Conservation (phyloP, 306 rosid species). For the Clitoria ternatea region DNA sequence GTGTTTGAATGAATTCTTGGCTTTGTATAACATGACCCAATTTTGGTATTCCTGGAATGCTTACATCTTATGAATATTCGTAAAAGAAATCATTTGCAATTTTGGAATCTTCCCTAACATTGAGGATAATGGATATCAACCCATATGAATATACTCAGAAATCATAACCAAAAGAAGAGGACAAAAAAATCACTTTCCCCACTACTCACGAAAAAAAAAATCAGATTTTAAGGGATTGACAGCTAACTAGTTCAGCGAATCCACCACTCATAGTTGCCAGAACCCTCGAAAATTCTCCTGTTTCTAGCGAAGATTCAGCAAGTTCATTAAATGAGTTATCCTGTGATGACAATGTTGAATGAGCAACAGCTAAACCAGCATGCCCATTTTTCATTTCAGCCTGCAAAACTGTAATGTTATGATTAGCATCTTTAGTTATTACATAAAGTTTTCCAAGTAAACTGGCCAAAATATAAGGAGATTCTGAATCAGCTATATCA, state of each 20-base stretch:
- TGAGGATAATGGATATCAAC: neutral
- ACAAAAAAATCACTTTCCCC: no score
- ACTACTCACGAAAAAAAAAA: neutral
- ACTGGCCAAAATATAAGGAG: constrained; percentile 49
- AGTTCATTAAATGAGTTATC: constrained; percentile 23
- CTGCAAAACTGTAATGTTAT: constrained; percentile 40
- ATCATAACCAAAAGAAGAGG: neutral
- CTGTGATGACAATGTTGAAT: neutral
- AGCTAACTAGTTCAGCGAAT: constrained; percentile 29
- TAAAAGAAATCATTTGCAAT: constrained; percentile 5
- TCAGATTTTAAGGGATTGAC: constrained; percentile 36
- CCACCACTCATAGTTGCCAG: constrained; percentile 16
- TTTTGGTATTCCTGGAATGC: neutral
- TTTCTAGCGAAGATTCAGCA: constrained; percentile 22
- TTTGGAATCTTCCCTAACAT: neutral
- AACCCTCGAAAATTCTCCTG: constrained; percentile 19
- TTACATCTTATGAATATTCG: neutral
- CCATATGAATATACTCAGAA: neutral
- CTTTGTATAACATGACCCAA: neutral
- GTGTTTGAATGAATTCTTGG: neutral
- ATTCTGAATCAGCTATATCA: constrained; percentile 32
- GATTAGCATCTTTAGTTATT: constrained; percentile 41
- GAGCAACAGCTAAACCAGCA: constrained; percentile 24
- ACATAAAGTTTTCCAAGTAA: constrained; percentile 45
- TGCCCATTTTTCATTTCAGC: constrained; percentile 27